Percentiles rank a stretch among this genome's conserved stretches.
Evolutionary conservation across 345 rosid species (phyloP).

Genomic region (Euphorbia pulcherrima): DNA sequence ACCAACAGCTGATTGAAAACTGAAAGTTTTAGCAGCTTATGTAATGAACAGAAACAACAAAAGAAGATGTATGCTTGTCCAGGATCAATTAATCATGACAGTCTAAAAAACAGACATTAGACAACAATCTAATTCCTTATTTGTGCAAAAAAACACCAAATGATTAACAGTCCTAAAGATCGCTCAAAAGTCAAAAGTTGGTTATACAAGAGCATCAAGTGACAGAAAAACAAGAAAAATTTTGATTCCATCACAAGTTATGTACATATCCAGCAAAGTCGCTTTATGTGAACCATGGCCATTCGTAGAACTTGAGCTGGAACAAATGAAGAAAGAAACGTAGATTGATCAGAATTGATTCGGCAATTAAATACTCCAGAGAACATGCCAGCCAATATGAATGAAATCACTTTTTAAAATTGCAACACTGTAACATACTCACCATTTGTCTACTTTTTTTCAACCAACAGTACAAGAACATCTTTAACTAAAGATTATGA

Average conservation of each 20-base stretch:
- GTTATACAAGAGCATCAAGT: background rate
- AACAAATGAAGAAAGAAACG: too few relatives aligned
- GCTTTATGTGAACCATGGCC: background rate
- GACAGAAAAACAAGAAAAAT: background rate
- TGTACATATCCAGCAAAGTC: background rate
- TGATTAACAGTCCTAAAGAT: too few relatives aligned
- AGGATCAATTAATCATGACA: background rate
- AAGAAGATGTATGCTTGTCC: background rate
- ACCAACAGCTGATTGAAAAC: background rate
- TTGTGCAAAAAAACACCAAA: background rate
- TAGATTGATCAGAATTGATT: background rate
- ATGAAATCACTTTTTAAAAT: background rate
- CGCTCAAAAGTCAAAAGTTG: too few relatives aligned
- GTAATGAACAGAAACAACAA: background rate
- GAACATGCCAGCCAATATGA: background rate
- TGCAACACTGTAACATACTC: background rate
- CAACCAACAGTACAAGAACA: background rate
- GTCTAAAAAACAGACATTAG: background rate
- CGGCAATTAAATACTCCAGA: background rate
- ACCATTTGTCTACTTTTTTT: background rate
- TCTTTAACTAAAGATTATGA: conserved; percentile 17
- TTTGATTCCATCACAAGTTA: background rate
- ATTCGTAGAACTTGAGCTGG: too few relatives aligned
- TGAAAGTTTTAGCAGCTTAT: background rate
- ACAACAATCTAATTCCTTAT: background rate